Conservation (phyloP, 2,329 filamentous ascomycete species). For the Orbilia javanica region DNA sequence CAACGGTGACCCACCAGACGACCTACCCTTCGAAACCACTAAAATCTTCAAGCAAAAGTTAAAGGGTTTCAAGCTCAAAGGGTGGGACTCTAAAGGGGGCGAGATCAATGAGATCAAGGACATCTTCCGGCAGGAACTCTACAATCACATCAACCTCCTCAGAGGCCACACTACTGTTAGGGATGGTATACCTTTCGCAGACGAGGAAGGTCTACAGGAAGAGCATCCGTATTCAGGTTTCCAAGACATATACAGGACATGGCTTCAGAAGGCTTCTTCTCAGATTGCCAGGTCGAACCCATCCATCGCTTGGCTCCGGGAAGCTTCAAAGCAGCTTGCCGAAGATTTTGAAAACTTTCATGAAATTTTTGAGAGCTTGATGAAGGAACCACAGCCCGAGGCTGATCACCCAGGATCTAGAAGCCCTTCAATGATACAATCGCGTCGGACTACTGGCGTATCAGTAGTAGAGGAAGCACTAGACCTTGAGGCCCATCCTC, state of each 20-base stretch:
- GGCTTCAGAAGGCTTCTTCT: conserved; percentile 11
- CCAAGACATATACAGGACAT: neutral
- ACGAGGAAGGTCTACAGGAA: neutral
- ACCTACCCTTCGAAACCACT: neutral
- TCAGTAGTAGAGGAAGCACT: neutral
- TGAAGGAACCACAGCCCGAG: neutral
- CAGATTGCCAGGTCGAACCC: neutral
- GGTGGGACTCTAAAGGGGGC: conserved; percentile 6
- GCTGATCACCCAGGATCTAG: neutral
- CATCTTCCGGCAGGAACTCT: neutral
- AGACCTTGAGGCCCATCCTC: neutral
- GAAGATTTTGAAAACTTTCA: conserved; percentile 2
- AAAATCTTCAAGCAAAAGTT: conserved; percentile 29
- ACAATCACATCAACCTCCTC: conserved; percentile 3
- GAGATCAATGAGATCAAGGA: neutral
- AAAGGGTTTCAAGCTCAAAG: neutral
- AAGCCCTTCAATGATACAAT: conserved; percentile 3
- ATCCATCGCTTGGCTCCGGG: neutral
- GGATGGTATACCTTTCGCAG: neutral
- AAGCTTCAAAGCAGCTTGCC: neutral
- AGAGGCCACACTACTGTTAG: neutral
- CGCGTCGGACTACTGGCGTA: conserved; percentile 1
- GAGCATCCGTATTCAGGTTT: conserved; percentile 13
- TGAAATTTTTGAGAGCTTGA: neutral
- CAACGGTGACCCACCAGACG: neutral